These are phyloP conservation scores for Aureobasidium leucospermi DNA, from an alignment of 2,329 filamentous ascomycete species.

Conservation along the genomic window DNA sequence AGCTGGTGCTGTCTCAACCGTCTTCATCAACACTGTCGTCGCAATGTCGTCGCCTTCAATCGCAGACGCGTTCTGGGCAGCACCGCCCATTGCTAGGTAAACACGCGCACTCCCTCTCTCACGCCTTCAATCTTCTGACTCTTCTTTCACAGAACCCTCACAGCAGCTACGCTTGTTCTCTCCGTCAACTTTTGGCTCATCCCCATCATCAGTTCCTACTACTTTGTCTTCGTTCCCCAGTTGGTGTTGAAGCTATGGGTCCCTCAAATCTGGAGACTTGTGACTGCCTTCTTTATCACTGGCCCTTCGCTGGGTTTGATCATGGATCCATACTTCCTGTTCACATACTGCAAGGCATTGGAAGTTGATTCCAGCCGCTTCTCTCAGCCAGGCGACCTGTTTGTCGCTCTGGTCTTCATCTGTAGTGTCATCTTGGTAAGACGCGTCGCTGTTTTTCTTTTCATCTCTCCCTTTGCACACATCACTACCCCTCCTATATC, in stretches of 20 bases:
- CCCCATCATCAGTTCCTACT: constrained; percentile 27
- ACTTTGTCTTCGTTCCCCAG: constrained; percentile 49
- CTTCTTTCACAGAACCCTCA: constrained; percentile 56
- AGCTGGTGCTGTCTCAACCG: constrained; percentile 13
- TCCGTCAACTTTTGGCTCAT: constrained; percentile 55
- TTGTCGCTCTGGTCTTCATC: constrained; percentile 74
- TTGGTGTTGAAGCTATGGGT: constrained; percentile 42
- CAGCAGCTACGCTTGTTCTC: constrained; percentile 54
- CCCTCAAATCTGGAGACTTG: constrained; percentile 54
- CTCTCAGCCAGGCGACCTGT: constrained; percentile 65
- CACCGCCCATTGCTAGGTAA: constrained; percentile 61
- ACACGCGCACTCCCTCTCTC: constrained; percentile 18
- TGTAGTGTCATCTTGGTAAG: constrained; percentile 70
- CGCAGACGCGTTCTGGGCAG: constrained; percentile 57
- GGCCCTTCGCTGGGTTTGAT: constrained; percentile 51
- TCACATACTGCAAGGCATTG: constrained; percentile 66
- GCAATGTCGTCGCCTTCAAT: constrained; percentile 10
- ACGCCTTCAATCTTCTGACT: constrained; percentile 34
- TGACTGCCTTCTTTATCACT: constrained; percentile 54
- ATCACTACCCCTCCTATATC: constrained; percentile 51
- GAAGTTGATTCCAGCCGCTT: constrained; percentile 69
- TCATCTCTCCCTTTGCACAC: constrained; percentile 18
- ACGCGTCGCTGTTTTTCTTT: constrained; percentile 24
- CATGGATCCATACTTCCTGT: constrained; percentile 72
- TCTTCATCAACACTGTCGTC: constrained; percentile 17